Evolutionary conservation across 2,329 filamentous ascomycete genomes (phyloP).

Genomic region (Xylaria sp.): DNA sequence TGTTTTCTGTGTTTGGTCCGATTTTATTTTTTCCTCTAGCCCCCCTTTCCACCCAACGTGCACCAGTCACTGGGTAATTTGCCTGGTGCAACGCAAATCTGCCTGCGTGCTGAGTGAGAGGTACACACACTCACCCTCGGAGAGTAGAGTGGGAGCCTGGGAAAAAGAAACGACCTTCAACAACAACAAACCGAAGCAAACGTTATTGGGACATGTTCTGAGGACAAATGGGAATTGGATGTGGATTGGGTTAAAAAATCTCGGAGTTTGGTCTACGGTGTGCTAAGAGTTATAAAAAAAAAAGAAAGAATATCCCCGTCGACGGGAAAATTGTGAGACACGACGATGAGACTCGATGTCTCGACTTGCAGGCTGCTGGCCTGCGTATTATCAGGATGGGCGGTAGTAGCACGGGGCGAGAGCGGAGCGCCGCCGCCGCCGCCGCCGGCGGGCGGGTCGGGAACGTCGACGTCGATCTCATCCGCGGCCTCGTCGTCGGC

Average conservation of each 20-base stretch:
- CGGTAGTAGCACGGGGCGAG: conserved; percentile 9
- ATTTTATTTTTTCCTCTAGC: neutral
- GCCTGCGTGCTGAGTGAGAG: too few species aligned
- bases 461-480: conserved; percentile 8
- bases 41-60: neutral
- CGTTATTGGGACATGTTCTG: conserved; percentile 19
- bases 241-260: conserved; percentile 13
- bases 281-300: too few species aligned
- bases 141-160: too few species aligned
- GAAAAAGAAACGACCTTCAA: too few species aligned
- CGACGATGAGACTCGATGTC: conserved; percentile 34
- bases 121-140: too few species aligned
- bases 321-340: conserved; percentile 13
- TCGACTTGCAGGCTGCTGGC: conserved; percentile 29
- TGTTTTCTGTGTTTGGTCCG: conserved; percentile 7
- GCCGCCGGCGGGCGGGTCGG: too few species aligned
- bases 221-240: conserved; percentile 23
- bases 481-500: neutral
- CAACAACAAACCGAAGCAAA: too few species aligned
- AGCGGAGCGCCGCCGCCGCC: too few species aligned
- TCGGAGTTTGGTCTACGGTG: conserved; percentile 23
- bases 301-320: too few species aligned
- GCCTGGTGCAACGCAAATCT: conserved; percentile 7
- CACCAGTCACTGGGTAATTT: conserved; percentile 5
- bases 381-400: conserved; percentile 25